Percentiles rank a stretch among this genome's conserved stretches.
phyloP scores from a whole-genome alignment of 495 filamentous ascomycete genomes.

The Hyaloscypha hepaticicola region DNA sequence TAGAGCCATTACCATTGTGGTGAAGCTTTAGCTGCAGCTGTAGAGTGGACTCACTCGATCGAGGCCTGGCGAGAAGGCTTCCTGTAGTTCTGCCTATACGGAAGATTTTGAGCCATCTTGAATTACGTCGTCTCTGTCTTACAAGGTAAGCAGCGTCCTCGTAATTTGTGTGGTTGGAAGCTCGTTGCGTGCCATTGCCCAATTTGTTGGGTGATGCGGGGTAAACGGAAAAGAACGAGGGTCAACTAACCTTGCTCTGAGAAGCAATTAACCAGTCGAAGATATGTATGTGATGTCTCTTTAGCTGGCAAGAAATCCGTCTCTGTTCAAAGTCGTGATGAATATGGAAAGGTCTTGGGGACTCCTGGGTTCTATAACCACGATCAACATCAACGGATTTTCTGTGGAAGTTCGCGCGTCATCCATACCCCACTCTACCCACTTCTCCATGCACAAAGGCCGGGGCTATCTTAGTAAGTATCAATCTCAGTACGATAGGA shows the following conservation, averaged over 20 bases:
- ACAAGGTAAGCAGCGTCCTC: constrained; percentile 8
- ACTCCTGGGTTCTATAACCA: background rate
- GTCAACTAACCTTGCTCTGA: background rate
- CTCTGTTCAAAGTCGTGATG: background rate
- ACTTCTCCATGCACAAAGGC: background rate
- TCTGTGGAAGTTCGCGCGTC: background rate
- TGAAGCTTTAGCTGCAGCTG: background rate
- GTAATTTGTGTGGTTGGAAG: constrained; percentile 10
- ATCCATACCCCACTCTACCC: background rate
- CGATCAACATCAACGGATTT: background rate
- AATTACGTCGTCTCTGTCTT: constrained; percentile 6
- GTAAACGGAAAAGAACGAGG: constrained; percentile 6
- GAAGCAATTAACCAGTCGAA: background rate
- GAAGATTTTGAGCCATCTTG: constrained; percentile 27
- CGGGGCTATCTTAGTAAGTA: background rate
- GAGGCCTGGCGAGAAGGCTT: constrained; percentile 30
- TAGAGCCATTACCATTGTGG: background rate
- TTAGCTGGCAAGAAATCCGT: background rate
- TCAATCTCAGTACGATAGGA: background rate
- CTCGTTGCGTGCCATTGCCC: background rate
- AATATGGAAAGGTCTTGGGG: background rate
- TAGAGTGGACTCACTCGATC: constrained; percentile 25
- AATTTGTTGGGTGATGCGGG: constrained; percentile 10
- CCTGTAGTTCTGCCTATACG: constrained; percentile 27
- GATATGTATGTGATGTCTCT: background rate